phyloP scores from a whole-genome alignment of 1,284 basidiomycete genomes.

The Lentinus polychrous region DNA sequence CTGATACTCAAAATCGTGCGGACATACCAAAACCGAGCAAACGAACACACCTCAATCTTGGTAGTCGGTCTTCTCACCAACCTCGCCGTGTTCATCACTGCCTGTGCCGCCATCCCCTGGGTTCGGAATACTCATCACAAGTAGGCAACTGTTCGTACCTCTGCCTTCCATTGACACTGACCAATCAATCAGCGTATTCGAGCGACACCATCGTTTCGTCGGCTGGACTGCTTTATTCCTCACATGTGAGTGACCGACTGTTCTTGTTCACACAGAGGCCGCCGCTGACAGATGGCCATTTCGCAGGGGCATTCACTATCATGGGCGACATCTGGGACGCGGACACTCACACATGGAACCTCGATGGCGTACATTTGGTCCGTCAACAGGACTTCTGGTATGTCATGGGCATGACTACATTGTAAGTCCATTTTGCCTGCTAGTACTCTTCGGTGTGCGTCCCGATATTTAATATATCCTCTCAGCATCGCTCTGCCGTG shows the following conservation, averaged over 20 bases:
- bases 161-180: conserved; percentile 10
- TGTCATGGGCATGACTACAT: conserved; percentile 61
- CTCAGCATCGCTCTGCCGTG: conserved; percentile 63
- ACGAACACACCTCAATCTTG: conserved; percentile 48
- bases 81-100: conserved; percentile 44
- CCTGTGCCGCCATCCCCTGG: conserved; percentile 62
- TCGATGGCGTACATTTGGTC: conserved; percentile 45
- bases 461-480: neutral
- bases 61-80: conserved; percentile 53
- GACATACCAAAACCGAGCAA: conserved; percentile 39
- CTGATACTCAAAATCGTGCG: conserved; percentile 53
- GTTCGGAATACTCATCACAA: conserved; percentile 73
- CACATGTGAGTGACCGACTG: conserved; percentile 38
- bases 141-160: conserved; percentile 32
- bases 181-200: conserved; percentile 47
- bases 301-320: conserved; percentile 56
- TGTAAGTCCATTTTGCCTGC: conserved; percentile 37
- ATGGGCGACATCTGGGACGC: conserved; percentile 55
- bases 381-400: conserved; percentile 74
- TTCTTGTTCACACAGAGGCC: neutral
- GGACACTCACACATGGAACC: conserved; percentile 45
- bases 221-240: conserved; percentile 61
- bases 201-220: conserved; percentile 69
- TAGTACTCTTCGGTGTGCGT: neutral
- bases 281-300: conserved; percentile 11